Conservation (phyloP, 768 basidiomycete species). For the Boletus sp. region DNA sequence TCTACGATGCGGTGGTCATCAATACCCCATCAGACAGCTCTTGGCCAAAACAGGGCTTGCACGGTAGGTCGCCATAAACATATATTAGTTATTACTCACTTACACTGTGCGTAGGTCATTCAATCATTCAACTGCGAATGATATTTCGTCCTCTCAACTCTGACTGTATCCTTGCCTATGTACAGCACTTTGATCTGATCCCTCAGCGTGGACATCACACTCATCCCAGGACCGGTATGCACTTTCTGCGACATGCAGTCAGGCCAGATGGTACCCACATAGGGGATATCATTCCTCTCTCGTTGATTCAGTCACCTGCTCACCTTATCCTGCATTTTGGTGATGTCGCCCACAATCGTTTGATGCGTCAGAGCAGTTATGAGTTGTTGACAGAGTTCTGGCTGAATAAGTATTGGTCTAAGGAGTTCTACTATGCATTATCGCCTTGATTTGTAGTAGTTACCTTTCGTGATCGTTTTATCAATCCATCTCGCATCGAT, state of each 20-base stretch:
- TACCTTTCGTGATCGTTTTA: no score
- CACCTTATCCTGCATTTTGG: background rate
- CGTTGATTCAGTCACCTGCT: background rate
- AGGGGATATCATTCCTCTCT: background rate
- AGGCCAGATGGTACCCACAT: background rate
- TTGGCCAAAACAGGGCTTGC: background rate
- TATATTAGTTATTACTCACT: background rate
- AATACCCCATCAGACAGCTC: background rate
- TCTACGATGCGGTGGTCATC: background rate
- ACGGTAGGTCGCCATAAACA: background rate
- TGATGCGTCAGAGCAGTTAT: background rate
- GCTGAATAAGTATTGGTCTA: constrained; percentile 2
- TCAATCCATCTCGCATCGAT: background rate
- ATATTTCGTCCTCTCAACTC: background rate
- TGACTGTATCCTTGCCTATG: background rate
- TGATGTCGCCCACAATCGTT: background rate
- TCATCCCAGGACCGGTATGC: background rate
- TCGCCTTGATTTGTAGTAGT: background rate
- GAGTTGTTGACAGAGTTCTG: background rate
- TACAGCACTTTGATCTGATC: background rate
- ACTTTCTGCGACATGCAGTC: background rate
- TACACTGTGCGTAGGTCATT: background rate
- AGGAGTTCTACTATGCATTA: background rate
- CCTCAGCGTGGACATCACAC: background rate
- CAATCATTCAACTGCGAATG: background rate